These are phyloP conservation scores for Omphalea diandra DNA, from an alignment of 441 rosid species.

Conservation along the genomic window DNA sequence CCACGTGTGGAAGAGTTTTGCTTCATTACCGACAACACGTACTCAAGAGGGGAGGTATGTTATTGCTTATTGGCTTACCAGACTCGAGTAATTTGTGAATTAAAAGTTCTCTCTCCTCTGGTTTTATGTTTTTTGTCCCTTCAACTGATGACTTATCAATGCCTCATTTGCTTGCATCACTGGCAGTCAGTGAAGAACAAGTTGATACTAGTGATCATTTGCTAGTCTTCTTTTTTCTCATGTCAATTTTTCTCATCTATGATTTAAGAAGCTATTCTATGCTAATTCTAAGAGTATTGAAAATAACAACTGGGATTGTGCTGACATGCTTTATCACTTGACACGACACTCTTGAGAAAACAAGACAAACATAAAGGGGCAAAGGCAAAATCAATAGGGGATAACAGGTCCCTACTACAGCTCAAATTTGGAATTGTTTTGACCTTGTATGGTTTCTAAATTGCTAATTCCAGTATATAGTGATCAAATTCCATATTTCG, in stretches of 20 bases:
- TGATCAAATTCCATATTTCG: no score
- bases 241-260: neutral
- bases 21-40: conserved; percentile 53
- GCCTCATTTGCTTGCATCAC: conserved; percentile 3
- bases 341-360: neutral
- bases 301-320: neutral
- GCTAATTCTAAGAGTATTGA: neutral
- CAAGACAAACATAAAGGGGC: no score
- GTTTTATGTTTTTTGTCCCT: neutral
- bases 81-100: neutral
- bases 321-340: neutral
- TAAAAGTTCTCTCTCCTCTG: neutral
- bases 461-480: no score
- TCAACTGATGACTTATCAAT: neutral
- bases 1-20: conserved; percentile 52
- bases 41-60: conserved; percentile 43
- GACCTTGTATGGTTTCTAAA: no score
- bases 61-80: conserved; percentile 1
- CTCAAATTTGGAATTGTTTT: no score
- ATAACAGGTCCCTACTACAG: neutral
- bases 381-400: neutral
- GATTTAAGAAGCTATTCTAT: neutral
- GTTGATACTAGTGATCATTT: neutral
- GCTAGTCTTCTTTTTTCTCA: neutral
- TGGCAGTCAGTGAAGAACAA: neutral